Percentiles rank a stretch among this genome's conserved stretches.
These are phyloP conservation scores for Mycena polygramma DNA, from an alignment of 768 basidiomycete genomes.

Conservation along the genomic window DNA sequence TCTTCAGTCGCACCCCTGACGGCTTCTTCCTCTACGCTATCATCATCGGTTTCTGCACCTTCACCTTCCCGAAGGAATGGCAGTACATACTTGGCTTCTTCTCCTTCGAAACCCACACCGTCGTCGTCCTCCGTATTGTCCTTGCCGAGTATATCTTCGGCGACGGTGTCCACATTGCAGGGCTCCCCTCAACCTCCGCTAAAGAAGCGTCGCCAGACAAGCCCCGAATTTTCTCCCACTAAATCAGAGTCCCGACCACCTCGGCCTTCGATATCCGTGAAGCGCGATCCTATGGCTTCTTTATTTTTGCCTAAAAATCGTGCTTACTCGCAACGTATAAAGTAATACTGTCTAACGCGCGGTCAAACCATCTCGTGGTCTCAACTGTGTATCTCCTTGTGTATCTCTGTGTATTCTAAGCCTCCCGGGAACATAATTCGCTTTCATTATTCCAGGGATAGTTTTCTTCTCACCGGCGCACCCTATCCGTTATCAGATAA, in stretches of 20 bases:
- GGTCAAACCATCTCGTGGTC: background rate
- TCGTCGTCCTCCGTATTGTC: slow-evolving; percentile 20
- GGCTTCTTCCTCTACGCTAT: slow-evolving; percentile 3
- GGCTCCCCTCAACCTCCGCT: slow-evolving; percentile 18
- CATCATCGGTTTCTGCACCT: slow-evolving; percentile 17
- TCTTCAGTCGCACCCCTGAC: slow-evolving; percentile 12
- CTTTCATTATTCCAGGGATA: background rate
- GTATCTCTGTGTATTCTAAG: slow-evolving; percentile 33
- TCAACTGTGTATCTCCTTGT: slow-evolving; percentile 24
- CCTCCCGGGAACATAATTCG: background rate
- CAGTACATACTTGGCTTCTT: slow-evolving; percentile 14
- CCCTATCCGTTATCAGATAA: slow-evolving; percentile 23
- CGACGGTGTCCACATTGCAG: slow-evolving; percentile 17
- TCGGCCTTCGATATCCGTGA: slow-evolving; percentile 53
- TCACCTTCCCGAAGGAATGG: slow-evolving; percentile 16
- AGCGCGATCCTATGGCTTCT: slow-evolving; percentile 74
- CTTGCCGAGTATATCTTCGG: slow-evolving; percentile 17
- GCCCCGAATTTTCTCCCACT: slow-evolving; percentile 13
- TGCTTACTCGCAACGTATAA: slow-evolving; percentile 33
- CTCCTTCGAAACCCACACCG: slow-evolving; percentile 22
- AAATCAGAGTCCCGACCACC: slow-evolving; percentile 46
- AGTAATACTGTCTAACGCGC: background rate
- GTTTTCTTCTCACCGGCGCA: background rate
- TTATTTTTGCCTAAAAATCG: slow-evolving; percentile 42
- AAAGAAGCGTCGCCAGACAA: slow-evolving; percentile 23